Evolutionary conservation across 108 stramenopile genomes (phyloP), one percentile per base, ranked within the genome.

Genomic region (Skeletonema marinoi): DNA sequence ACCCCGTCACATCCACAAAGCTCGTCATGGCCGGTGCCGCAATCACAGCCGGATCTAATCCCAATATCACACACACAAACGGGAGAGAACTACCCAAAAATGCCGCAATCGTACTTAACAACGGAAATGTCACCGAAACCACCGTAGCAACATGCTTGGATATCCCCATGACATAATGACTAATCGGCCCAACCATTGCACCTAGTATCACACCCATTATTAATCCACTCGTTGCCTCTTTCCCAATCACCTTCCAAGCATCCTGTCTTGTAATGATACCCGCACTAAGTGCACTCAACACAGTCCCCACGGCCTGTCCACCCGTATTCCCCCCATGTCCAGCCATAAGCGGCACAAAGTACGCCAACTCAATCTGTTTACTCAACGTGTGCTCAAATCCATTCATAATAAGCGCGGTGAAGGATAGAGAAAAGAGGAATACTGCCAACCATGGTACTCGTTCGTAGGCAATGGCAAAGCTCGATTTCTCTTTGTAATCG

Each of bases 261-360:
- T 94, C 89, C 33, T 82, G 72, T 36, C 66, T 68, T 16, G 87
- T 77, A 32, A 94, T 78, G 30, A 75, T 70, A 12, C 92, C 91
- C 3, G 89, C 75, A 35, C 89, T 90, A 66, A 96, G 54, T 30
- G 92, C 95, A 48, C 89, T 88, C 33, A 96, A 71, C 14, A 96
- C 85, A 17, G 95, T 92, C 11, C 95, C 95, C 35, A 96, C 92
- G 6, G 92, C 87, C 74, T 94, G 93, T 12, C 95, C 95, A 31
- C 95, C 95, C 10, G 92, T 92, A 81, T 96, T 96, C 48, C 95
- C 95, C 42, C 95, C 95, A 65, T 96, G 95, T 12, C 95, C 95
- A 2, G 93, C 92, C 75, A 96, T 73, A 6, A 96, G 87, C 25
- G 95, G 95, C 32, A 96, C 93, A 79, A 96, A 96, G 72, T 91